phyloP scores from a whole-genome alignment of 345 rosid genomes.

The Lenwebbia sp. region DNA sequence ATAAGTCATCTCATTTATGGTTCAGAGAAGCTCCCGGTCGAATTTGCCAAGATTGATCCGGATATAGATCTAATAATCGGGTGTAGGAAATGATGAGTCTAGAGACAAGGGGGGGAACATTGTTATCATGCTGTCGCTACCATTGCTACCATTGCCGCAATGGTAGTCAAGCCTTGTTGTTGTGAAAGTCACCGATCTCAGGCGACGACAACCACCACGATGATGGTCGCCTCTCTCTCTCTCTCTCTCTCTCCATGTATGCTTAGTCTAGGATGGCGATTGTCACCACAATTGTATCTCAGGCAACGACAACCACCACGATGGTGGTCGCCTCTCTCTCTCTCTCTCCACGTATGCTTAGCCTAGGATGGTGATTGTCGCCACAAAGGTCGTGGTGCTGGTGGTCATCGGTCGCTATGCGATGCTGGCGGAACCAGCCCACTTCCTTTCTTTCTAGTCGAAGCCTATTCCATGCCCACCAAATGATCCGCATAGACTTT shows the following conservation, averaged over 20 bases:
- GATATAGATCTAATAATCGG: not conserved
- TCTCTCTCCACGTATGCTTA: too few relatives aligned
- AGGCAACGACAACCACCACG: not conserved
- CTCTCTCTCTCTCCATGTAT: too few relatives aligned
- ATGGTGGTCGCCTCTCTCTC: not conserved
- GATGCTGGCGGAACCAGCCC: not conserved
- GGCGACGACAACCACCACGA: not conserved
- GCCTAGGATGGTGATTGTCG: not conserved
- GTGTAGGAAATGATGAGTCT: not conserved
- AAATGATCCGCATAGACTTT: too few relatives aligned
- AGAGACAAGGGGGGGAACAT: not conserved
- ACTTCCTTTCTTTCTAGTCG: not conserved
- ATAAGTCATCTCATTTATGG: not conserved
- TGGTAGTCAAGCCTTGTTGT: not conserved
- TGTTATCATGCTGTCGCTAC: not conserved
- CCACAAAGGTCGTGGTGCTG: not conserved
- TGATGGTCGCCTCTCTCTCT: not conserved
- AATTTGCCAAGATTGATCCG: not conserved
- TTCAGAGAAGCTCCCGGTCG: not conserved
- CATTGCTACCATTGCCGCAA: not conserved
- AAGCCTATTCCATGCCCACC: not conserved
- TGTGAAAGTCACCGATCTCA: not conserved
- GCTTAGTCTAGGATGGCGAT: too few relatives aligned
- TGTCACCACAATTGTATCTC: not conserved
- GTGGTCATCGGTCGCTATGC: not conserved